Conservation (phyloP, 2,329 filamentous ascomycete genomes). For the Xylariaceae sp. region DNA sequence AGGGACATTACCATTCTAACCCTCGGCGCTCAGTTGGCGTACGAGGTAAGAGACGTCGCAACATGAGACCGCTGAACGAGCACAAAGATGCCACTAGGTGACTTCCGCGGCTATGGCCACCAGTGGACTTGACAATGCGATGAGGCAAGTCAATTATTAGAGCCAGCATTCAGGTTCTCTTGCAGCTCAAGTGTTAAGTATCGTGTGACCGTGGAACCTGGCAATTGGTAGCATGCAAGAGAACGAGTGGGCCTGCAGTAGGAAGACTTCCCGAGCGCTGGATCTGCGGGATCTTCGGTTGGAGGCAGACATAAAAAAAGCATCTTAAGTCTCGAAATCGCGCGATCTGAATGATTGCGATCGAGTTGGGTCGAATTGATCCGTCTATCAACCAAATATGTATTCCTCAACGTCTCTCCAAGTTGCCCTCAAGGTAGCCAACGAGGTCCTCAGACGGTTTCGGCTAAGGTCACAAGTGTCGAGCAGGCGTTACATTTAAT, state of each 20-base stretch:
- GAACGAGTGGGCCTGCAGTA: background rate
- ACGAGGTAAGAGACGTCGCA: background rate
- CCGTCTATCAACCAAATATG: background rate
- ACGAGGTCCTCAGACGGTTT: constrained; percentile 12
- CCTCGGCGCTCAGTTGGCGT: background rate
- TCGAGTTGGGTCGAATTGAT: background rate
- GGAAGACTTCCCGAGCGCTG: background rate
- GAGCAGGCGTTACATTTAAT: background rate
- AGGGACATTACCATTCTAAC: background rate
- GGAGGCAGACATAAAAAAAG: background rate
- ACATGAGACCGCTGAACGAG: background rate
- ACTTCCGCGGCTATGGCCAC: too few relatives aligned
- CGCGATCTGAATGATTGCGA: background rate
- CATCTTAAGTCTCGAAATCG: background rate
- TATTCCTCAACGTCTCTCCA: background rate
- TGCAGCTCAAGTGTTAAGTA: background rate
- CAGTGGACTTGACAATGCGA: background rate
- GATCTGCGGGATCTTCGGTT: background rate
- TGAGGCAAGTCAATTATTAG: background rate
- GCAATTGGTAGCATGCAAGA: background rate
- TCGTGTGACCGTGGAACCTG: background rate
- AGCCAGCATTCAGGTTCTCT: background rate
- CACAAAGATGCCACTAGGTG: too few relatives aligned
- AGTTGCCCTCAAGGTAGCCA: constrained; percentile 17
- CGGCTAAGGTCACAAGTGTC: background rate